Base-by-base conservation (phyloP, 805 yeast species). In the Alloascoidea africana region DNA sequence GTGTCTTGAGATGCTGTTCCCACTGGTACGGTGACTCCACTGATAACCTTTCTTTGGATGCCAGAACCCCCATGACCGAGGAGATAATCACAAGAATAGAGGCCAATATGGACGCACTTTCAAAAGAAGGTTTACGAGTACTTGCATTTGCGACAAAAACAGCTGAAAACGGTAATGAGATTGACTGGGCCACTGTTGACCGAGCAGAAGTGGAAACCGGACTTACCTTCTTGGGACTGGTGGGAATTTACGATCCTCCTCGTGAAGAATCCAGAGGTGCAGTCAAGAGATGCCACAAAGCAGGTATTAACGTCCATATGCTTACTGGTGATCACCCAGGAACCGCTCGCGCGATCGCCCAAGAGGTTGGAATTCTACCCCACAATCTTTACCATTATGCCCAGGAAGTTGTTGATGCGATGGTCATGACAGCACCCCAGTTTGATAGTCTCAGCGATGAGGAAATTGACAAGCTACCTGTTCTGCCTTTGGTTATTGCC, bases 211-310 rank as follows among this genome's bases (percentile, higher is more conserved):
- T 78, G 37, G 89, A 80, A 53, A 43, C 51, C 8, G 60, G 63
- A 8, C 60, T 80, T 37, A 64, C 61, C 2, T 75, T 80, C 46
- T 59, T 73, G 32, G 89, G 89, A 2, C 59, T 80, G 16, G 73
- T 77, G 46, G 89, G 89, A 43, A 78, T 80, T 45, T 79, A 80
- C 50, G 89, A 80, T 53, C 89, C 89, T 14, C 89, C 89, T 40
- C 65, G 89, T 48, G 59, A 62, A 8, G 87, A 80, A 58, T 71
- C 84, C 13, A 69, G 73, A 6, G 69, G 62, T 8, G 69, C 82
- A 4, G 87, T 80, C 16, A 68, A 67, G 46, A 54, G 59, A 42
- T 79, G 87, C 54, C 85, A 77, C 50, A 62, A 54, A 36, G 89
- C 89, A 13, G 89, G 89, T 42, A 75, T 80, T 46, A 72, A 75